A percentile compares a stretch with the other conserved stretches of the same genome.
Evolutionary conservation across 2,329 filamentous ascomycete genomes (phyloP).

Genomic region (Aspergillus latus): DNA sequence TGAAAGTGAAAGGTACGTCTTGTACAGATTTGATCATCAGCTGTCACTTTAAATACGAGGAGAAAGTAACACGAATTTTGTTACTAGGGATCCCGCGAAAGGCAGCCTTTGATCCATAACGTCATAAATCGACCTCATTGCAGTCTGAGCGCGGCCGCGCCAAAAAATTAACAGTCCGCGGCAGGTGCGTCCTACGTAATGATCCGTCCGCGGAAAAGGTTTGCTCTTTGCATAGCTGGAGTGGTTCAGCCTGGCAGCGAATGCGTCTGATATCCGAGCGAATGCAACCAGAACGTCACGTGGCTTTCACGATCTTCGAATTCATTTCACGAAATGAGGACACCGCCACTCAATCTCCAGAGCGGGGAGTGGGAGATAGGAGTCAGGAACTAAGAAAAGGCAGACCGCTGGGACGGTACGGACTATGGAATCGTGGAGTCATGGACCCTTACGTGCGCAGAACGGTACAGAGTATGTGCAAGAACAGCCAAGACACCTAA

Average conservation of each 20-base stretch:
- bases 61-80: background rate
- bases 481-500: background rate
- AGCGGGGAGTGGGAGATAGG: too few relatives aligned
- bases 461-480: background rate
- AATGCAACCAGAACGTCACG: slow-evolving; percentile 17
- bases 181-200: background rate
- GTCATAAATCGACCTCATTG: background rate
- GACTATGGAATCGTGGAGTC: background rate
- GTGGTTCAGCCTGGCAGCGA: background rate
- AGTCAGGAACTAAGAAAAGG: background rate
- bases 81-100: slow-evolving; percentile 3
- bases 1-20: slow-evolving; percentile 12
- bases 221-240: slow-evolving; percentile 1
- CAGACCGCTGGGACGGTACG: slow-evolving; percentile 2
- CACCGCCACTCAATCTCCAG: background rate
- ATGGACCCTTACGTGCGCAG: slow-evolving; percentile 9
- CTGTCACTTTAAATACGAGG: background rate
- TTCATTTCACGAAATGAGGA: slow-evolving; percentile 10
- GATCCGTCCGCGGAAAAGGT: background rate
- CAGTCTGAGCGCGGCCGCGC: background rate
- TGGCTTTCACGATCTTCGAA: slow-evolving; percentile 12
- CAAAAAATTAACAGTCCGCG: background rate
- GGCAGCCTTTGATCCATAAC: background rate
- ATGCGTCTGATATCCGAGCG: background rate
- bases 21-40: background rate